phyloP scores from a whole-genome alignment of 2,329 filamentous ascomycete species.

The Uncinocarpus reesii region DNA sequence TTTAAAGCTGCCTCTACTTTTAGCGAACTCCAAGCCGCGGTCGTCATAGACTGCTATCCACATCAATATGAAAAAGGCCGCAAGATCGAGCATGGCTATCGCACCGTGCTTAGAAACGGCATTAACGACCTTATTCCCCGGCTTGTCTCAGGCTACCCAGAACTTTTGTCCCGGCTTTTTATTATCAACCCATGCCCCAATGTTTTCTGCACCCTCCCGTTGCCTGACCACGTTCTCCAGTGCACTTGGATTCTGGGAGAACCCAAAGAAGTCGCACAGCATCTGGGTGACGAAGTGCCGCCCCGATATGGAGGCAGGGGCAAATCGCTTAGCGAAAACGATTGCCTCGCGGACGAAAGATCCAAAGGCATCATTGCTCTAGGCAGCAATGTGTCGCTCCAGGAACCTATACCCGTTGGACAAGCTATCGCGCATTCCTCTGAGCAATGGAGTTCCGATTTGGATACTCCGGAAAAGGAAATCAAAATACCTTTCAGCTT shows the following conservation, averaged over 20 bases:
- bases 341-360: constrained; percentile 1
- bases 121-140: not conserved
- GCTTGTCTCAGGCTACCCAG: not conserved
- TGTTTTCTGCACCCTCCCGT: not conserved
- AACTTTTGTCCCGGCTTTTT: not conserved
- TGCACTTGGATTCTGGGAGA: not conserved
- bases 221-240: not conserved
- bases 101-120: not conserved
- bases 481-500: constrained; percentile 1
- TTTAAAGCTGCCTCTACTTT: not conserved
- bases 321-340: not conserved
- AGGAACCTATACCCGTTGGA: not conserved
- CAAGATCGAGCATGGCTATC: not conserved
- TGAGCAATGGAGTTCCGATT: not conserved
- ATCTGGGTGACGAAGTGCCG: constrained; percentile 4
- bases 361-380: too few relatives aligned
- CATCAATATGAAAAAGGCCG: not conserved
- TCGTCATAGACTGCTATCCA: constrained; percentile 7
- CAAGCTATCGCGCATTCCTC: not conserved
- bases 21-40: not conserved
- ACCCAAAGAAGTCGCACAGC: not conserved
- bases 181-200: not conserved
- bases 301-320: constrained; percentile 6
- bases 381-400: not conserved
- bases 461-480: not conserved